Percentiles rank a stretch among this genome's conserved stretches.
phyloP scores from a whole-genome alignment of 73 alveolate species.

The Tetrahymena borealis region DNA sequence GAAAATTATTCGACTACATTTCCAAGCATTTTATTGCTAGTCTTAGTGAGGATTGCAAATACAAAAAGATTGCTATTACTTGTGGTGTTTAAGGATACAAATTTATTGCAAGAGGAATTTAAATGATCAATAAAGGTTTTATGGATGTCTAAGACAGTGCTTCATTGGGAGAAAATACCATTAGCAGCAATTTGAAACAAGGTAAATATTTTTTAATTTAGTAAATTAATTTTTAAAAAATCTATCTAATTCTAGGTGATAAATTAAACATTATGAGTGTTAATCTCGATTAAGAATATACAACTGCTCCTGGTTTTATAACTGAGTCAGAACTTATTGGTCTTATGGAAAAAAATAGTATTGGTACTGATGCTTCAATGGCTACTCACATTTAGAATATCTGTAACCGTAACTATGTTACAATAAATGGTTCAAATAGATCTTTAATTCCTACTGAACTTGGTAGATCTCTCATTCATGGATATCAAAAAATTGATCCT shows the following conservation, averaged over 20 bases:
- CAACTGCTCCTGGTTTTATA: conserved; percentile 96
- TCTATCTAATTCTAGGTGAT: background rate
- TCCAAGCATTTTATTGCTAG: conserved; percentile 96
- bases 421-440: conserved; percentile 81
- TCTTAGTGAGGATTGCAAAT: conserved; percentile 85
- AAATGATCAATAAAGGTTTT: conserved; percentile 81
- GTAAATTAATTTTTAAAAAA: background rate
- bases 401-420: conserved; percentile 96
- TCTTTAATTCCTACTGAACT: conserved; percentile 92
- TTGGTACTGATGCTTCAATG: conserved; percentile 99
- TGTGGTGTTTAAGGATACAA: conserved; percentile 64
- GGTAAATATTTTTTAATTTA: conserved; percentile 3
- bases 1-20: conserved; percentile 55
- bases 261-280: conserved; percentile 18
- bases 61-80: conserved; percentile 71
- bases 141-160: conserved; percentile 38
- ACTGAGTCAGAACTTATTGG: conserved; percentile 96
- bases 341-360: conserved; percentile 96
- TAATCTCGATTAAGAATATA: conserved; percentile 61
- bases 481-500: conserved; percentile 94
- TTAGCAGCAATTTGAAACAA: background rate
- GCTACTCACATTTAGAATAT: conserved; percentile 99
- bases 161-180: background rate
- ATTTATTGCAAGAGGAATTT: conserved; percentile 75
- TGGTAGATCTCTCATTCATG: conserved; percentile 96